These are phyloP conservation scores for Helichrysum umbraculigerum DNA, from an alignment of 129 eudicot species.

Conservation along the genomic window DNA sequence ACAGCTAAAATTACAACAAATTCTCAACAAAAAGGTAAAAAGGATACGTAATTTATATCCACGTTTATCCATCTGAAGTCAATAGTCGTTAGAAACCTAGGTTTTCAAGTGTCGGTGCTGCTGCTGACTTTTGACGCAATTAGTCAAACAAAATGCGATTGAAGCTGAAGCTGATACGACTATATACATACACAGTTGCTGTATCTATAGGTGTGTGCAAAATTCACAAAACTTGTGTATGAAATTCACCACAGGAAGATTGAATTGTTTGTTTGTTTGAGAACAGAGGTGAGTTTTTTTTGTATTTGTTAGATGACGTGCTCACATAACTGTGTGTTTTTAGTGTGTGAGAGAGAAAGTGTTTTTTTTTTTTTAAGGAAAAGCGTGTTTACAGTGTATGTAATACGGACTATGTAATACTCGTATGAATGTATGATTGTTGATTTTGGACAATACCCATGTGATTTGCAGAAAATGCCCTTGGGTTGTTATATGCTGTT, in stretches of 20 bases:
- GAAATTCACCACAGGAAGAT: slow-evolving; percentile 24
- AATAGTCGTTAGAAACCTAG: background rate
- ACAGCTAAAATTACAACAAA: background rate
- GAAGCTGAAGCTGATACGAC: slow-evolving; percentile 20
- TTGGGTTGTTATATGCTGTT: slow-evolving; percentile 20
- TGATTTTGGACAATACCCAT: slow-evolving; percentile 4
- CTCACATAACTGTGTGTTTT: slow-evolving; percentile 22
- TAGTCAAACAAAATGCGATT: slow-evolving; percentile 9
- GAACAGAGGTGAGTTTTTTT: slow-evolving; percentile 19
- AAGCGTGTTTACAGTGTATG: background rate
- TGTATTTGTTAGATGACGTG: slow-evolving; percentile 34
- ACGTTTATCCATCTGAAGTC: slow-evolving; percentile 56
- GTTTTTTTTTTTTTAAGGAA: background rate
- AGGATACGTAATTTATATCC: slow-evolving; percentile 95
- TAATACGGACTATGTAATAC: too few relatives aligned
- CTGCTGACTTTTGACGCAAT: slow-evolving; percentile 28
- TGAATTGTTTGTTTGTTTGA: slow-evolving; percentile 27
- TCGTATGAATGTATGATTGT: slow-evolving; percentile 19
- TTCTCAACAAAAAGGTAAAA: slow-evolving; percentile 25
- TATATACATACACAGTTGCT: background rate
- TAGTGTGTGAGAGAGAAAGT: slow-evolving; percentile 25
- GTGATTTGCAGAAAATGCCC: slow-evolving; percentile 16
- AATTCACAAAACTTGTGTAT: slow-evolving; percentile 11
- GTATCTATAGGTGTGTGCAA: background rate
- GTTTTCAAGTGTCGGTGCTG: slow-evolving; percentile 38